Percentiles rank a stretch among this genome's conserved stretches.
Evolutionary conservation across 176 grass and related monocot genomes (phyloP).

Genomic region (Oryza punctata): DNA sequence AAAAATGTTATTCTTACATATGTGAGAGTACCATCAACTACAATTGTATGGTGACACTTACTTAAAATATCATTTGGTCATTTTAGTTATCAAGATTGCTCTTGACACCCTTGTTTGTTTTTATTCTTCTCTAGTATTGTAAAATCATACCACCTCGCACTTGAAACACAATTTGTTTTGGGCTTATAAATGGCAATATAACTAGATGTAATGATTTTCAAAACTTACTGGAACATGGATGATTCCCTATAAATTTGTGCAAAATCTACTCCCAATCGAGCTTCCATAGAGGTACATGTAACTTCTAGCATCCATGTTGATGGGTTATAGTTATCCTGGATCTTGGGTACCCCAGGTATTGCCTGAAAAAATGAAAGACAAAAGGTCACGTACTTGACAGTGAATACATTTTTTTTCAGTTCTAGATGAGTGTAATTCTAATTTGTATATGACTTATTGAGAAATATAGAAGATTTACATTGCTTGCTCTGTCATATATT

Average conservation of each 20-base stretch:
- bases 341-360: slow-evolving; percentile 59
- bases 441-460: too few species aligned
- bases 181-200: too few species aligned
- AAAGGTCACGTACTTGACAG: too few species aligned
- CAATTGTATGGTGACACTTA: background rate
- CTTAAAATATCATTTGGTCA: background rate
- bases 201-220: background rate
- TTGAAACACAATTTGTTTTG: too few species aligned
- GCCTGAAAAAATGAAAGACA: slow-evolving; percentile 32
- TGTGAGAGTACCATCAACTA: background rate
- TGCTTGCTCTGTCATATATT: too few species aligned
- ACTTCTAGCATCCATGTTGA: slow-evolving; percentile 87
- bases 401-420: too few species aligned
- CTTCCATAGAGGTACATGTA: slow-evolving; percentile 65
- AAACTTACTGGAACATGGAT: slow-evolving; percentile 50
- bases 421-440: too few species aligned
- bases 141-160: too few species aligned
- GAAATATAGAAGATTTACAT: too few species aligned
- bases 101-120: background rate
- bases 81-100: too few species aligned
- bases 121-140: background rate
- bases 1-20: background rate
- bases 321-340: slow-evolving; percentile 79
- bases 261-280: slow-evolving; percentile 61
- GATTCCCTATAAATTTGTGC: slow-evolving; percentile 68